phyloP scores from a whole-genome alignment of 139 green algal genomes.

The Chlorella sp. region DNA sequence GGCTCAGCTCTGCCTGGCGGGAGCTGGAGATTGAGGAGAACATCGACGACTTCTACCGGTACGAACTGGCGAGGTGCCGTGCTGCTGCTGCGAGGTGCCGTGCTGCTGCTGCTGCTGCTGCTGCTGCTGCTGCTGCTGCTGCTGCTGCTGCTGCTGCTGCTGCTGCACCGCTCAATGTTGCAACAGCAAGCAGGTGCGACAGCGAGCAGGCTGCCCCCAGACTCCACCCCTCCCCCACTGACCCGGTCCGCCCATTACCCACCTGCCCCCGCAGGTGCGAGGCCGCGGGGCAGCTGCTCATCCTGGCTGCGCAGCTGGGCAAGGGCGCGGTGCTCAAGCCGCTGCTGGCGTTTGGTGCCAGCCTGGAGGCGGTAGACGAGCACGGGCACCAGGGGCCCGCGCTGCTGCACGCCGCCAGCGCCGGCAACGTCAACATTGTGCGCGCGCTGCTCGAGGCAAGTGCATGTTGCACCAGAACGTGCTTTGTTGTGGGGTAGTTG shows the following conservation, averaged over 20 bases:
- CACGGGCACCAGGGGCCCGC: conserved; percentile 26
- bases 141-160: too few relatives aligned
- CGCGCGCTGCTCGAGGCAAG: conserved; percentile 23
- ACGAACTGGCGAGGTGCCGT: too few relatives aligned
- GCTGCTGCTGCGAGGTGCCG: too few relatives aligned
- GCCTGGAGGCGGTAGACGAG: conserved; percentile 19
- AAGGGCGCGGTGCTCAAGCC: background rate
- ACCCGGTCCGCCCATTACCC: too few relatives aligned
- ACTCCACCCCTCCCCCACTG: too few relatives aligned
- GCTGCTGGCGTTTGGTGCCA: conserved; percentile 9
- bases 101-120: too few relatives aligned
- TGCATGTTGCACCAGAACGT: too few relatives aligned
- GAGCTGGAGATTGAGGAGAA: conserved; percentile 18
- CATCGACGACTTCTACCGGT: conserved; percentile 29
- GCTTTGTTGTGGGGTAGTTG: background rate
- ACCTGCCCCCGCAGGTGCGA: background rate
- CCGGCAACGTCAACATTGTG: conserved; percentile 16
- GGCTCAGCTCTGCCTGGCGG: background rate
- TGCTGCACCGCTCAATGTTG: too few relatives aligned
- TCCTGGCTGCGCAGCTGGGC: conserved; percentile 33
- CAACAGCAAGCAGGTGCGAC: too few relatives aligned
- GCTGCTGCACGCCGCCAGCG: conserved; percentile 18
- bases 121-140: too few relatives aligned
- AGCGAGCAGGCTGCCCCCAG: too few relatives aligned
- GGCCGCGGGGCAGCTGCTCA: conserved; percentile 29